Percentiles rank a stretch among this genome's conserved stretches.
phyloP scores from a whole-genome alignment of 768 basidiomycete genomes.

The Russula vinacea region DNA sequence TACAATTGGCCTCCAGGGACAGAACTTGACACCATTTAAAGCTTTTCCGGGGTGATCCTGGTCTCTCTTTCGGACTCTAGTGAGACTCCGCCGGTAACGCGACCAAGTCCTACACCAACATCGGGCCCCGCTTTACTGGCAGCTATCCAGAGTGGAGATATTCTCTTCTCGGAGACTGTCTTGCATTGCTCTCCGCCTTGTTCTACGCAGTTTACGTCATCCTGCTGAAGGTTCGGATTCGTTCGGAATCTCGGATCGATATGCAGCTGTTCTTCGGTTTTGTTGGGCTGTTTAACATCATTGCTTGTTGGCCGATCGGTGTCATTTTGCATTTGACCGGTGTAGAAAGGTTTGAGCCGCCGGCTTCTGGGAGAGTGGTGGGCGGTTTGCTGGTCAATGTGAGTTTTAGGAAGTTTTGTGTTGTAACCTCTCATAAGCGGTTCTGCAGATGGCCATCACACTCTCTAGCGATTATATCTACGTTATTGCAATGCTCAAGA shows the following conservation, averaged over 20 bases:
- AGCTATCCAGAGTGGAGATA: slow-evolving; percentile 29
- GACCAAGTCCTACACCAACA: slow-evolving; percentile 18
- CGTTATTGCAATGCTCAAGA: slow-evolving; percentile 92
- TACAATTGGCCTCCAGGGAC: not conserved
- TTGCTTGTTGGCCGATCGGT: slow-evolving; percentile 72
- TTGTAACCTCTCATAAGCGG: not conserved
- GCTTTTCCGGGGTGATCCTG: slow-evolving; percentile 78
- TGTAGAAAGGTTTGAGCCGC: slow-evolving; percentile 71
- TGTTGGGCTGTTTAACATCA: slow-evolving; percentile 82
- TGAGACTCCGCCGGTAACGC: slow-evolving; percentile 23
- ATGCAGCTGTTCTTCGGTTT: slow-evolving; percentile 97
- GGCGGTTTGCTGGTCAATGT: slow-evolving; percentile 56
- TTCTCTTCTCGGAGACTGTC: slow-evolving; percentile 63
- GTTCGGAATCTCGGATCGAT: slow-evolving; percentile 75
- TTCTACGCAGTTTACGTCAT: slow-evolving; percentile 89
- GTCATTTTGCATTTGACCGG: slow-evolving; percentile 71
- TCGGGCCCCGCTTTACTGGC: slow-evolving; percentile 12
- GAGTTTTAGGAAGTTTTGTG: slow-evolving; percentile 28
- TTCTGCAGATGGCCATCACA: slow-evolving; percentile 73
- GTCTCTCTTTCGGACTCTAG: slow-evolving; percentile 85
- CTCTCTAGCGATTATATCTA: slow-evolving; percentile 82
- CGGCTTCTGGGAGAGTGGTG: slow-evolving; percentile 49
- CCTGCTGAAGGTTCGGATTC: slow-evolving; percentile 83
- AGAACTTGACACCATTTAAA: slow-evolving; percentile 33
- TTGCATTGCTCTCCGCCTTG: slow-evolving; percentile 83